A percentile compares a stretch with the other conserved stretches of the same genome.
Conservation (phyloP, 441 rosid genomes). For the Adansonia rubrostipa region DNA sequence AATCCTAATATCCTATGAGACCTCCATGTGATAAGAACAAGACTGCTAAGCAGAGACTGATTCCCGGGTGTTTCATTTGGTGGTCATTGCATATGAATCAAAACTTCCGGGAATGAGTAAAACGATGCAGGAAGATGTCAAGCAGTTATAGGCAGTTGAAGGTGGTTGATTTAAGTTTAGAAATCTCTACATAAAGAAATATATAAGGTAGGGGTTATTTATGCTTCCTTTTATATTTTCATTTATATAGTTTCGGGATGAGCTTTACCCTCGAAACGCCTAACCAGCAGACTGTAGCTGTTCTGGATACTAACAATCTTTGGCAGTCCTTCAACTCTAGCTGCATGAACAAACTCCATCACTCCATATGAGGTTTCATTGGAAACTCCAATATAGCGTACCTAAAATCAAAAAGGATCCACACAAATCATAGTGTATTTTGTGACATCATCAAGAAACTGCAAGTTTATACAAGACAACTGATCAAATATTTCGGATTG, state of each 20-base stretch:
- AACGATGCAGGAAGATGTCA: background rate
- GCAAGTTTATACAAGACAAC: background rate
- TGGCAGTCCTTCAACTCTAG: slow-evolving; percentile 79
- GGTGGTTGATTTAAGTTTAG: background rate
- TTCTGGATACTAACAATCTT: slow-evolving; percentile 93
- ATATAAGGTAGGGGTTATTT: background rate
- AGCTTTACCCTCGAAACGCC: slow-evolving; percentile 70
- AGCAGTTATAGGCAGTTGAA: background rate
- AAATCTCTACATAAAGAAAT: background rate
- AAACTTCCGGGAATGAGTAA: background rate
- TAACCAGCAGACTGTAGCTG: slow-evolving; percentile 74
- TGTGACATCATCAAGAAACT: background rate
- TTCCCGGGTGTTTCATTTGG: background rate
- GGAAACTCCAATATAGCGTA: slow-evolving; percentile 88
- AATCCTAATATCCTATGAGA: background rate
- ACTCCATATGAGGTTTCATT: slow-evolving; percentile 93
- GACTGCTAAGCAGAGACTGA: background rate
- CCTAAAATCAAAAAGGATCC: slow-evolving; percentile 46
- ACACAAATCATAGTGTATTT: slow-evolving; percentile 15
- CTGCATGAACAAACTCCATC: slow-evolving; percentile 90
- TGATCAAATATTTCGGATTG: background rate
- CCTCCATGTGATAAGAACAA: background rate
- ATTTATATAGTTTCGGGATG: slow-evolving; percentile 6
- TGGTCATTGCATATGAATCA: background rate
- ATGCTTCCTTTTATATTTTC: background rate